phyloP scores from a whole-genome alignment of 2,329 filamentous ascomycete genomes.

The Aspergillus arachidicola region DNA sequence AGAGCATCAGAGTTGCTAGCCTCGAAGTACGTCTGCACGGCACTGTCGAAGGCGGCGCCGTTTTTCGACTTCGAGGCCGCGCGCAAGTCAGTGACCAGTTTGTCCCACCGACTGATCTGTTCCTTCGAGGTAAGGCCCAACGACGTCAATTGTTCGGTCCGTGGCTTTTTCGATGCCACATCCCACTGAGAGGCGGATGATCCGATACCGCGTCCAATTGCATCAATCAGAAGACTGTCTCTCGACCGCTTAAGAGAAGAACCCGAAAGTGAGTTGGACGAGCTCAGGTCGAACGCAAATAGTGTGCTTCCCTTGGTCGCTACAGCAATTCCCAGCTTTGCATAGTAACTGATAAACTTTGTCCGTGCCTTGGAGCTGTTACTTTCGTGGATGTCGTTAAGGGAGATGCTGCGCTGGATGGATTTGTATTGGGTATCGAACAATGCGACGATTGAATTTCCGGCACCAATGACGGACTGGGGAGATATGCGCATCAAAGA shows the following conservation, averaged over 20 bases:
- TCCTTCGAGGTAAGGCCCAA: slow-evolving; percentile 36
- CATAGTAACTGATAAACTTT: slow-evolving; percentile 47
- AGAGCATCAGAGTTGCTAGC: slow-evolving; percentile 25
- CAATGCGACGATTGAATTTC: slow-evolving; percentile 45
- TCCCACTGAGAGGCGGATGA: slow-evolving; percentile 34
- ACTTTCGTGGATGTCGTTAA: slow-evolving; percentile 32
- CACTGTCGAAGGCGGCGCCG: slow-evolving; percentile 36
- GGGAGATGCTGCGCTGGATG: slow-evolving; percentile 45
- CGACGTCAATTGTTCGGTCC: slow-evolving; percentile 31
- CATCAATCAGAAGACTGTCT: slow-evolving; percentile 45
- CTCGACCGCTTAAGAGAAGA: slow-evolving; percentile 42
- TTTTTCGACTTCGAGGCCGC: slow-evolving; percentile 31
- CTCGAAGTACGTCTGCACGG: slow-evolving; percentile 35
- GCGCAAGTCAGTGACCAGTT: slow-evolving; percentile 34
- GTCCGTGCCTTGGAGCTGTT: slow-evolving; percentile 29
- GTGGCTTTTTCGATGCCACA: slow-evolving; percentile 31
- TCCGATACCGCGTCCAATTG: slow-evolving; percentile 45
- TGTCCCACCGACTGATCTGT: slow-evolving; percentile 38
- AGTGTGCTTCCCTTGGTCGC: slow-evolving; percentile 45
- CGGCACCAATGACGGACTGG: slow-evolving; percentile 45
- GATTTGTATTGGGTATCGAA: slow-evolving; percentile 52
- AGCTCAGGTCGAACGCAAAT: slow-evolving; percentile 48
- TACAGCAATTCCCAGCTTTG: slow-evolving; percentile 46
- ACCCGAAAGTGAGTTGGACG: slow-evolving; percentile 30
- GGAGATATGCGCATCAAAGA: slow-evolving; percentile 48